phyloP scores from a whole-genome alignment of 192 early-diverging fungal species.

The Gigaspora rosea region DNA sequence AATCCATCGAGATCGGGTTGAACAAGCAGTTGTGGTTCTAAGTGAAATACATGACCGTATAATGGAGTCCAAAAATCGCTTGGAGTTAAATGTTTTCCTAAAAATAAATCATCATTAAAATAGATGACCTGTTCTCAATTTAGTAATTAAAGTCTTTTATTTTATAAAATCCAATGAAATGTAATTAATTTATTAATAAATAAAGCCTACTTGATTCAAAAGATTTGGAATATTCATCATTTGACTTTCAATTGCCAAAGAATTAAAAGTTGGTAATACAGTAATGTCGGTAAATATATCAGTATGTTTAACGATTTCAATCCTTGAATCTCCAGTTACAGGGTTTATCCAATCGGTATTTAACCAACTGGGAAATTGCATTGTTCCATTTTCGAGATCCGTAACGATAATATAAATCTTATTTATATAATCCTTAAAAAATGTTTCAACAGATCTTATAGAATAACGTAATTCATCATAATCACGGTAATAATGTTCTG shows the following conservation, averaged over 20 bases:
- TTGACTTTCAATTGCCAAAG: slow-evolving; percentile 43
- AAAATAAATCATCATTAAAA: slow-evolving; percentile 46
- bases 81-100: slow-evolving; percentile 16
- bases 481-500: slow-evolving; percentile 38
- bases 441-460: slow-evolving; percentile 35
- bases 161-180: background rate
- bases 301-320: slow-evolving; percentile 30
- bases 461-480: slow-evolving; percentile 48
- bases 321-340: background rate
- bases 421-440: slow-evolving; percentile 33
- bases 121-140: slow-evolving; percentile 36
- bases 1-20: background rate
- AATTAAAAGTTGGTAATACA: slow-evolving; percentile 44
- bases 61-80: slow-evolving; percentile 43
- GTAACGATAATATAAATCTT: slow-evolving; percentile 37
- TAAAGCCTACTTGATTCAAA: slow-evolving; percentile 39
- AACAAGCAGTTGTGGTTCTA: slow-evolving; percentile 34
- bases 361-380: slow-evolving; percentile 41
- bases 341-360: slow-evolving; percentile 1
- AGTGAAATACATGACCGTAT: slow-evolving; percentile 43
- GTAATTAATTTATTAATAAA: background rate
- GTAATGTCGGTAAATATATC: slow-evolving; percentile 31
- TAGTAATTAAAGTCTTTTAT: background rate
- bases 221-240: slow-evolving; percentile 37
- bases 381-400: slow-evolving; percentile 16